Evolutionary conservation across 2,329 filamentous ascomycete genomes (phyloP).

Genomic region (Leptographium radiaticola): DNA sequence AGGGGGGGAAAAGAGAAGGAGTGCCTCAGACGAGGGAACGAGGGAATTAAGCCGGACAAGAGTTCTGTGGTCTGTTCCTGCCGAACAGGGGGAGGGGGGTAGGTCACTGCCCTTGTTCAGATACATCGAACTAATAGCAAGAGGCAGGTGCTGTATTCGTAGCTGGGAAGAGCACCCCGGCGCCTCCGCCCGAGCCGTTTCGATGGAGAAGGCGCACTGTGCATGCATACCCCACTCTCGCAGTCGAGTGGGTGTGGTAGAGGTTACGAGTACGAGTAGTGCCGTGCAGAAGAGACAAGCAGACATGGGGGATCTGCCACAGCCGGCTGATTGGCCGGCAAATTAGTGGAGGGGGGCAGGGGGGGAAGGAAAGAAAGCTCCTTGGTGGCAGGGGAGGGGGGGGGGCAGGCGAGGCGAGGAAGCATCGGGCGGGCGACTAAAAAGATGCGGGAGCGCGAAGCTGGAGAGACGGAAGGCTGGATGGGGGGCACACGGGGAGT

Average conservation of each 20-base stretch:
- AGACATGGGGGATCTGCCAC: background rate
- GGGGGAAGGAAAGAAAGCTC: background rate
- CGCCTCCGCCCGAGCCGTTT: slow-evolving; percentile 7
- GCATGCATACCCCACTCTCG: background rate
- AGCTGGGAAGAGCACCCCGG: slow-evolving; percentile 1
- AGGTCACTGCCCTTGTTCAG: background rate
- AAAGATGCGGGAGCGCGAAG: background rate
- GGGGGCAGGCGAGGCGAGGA: too few relatives aligned
- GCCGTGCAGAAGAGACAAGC: slow-evolving; percentile 2
- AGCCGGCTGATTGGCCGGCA: background rate
- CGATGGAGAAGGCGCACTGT: slow-evolving; percentile 3
- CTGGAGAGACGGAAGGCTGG: too few relatives aligned
- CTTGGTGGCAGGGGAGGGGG: background rate
- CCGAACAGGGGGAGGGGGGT: background rate
- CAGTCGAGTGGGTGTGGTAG: background rate
- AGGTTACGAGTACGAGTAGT: slow-evolving; percentile 1
- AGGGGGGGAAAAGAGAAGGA: background rate
- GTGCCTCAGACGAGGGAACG: background rate
- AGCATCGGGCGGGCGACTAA: background rate
- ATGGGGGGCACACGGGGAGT: too few relatives aligned
- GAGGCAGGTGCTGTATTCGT: background rate
- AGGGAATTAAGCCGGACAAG: background rate
- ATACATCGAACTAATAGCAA: background rate
- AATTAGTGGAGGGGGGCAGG: background rate
- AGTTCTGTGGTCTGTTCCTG: background rate